Evolutionary conservation across 1,284 basidiomycete genomes (phyloP).

Genomic region (Meira nashicola): DNA sequence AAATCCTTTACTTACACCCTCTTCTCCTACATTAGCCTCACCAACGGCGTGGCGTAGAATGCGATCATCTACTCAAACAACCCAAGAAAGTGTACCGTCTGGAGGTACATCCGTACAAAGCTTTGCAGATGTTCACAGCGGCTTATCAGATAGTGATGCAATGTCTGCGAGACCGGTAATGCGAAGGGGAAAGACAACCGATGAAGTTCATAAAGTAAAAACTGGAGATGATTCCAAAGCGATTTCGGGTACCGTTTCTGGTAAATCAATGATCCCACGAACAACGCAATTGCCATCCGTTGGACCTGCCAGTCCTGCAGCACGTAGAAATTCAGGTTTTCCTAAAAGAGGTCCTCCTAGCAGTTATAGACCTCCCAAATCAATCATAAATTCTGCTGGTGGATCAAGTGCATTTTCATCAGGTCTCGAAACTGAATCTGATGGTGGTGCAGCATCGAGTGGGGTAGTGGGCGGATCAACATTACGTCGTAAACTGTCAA

Average conservation of each 20-base stretch:
- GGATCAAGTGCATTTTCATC: background rate
- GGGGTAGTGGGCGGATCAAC: background rate
- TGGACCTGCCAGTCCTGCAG: constrained; percentile 10
- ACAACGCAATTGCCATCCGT: constrained; percentile 14
- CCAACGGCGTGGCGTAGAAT: background rate
- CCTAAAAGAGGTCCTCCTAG: constrained; percentile 4
- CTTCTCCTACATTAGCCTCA: background rate
- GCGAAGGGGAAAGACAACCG: constrained; percentile 2
- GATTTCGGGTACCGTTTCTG: background rate
- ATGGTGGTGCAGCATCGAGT: constrained; percentile 1
- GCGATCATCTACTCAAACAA: background rate
- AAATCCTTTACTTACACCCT: background rate
- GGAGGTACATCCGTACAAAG: background rate
- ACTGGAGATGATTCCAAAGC: background rate
- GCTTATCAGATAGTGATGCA: too few relatives aligned
- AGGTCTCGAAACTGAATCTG: constrained; percentile 10
- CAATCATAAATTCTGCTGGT: background rate
- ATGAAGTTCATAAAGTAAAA: background rate
- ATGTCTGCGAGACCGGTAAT: background rate
- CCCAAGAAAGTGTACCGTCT: background rate
- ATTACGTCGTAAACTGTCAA: background rate
- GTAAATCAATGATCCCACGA: background rate
- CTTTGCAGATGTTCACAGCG: too few relatives aligned
- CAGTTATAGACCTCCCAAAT: constrained; percentile 5
- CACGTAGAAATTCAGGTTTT: background rate